Base-by-base conservation (phyloP, 345 rosid species). In the Theobroma cacao region DNA sequence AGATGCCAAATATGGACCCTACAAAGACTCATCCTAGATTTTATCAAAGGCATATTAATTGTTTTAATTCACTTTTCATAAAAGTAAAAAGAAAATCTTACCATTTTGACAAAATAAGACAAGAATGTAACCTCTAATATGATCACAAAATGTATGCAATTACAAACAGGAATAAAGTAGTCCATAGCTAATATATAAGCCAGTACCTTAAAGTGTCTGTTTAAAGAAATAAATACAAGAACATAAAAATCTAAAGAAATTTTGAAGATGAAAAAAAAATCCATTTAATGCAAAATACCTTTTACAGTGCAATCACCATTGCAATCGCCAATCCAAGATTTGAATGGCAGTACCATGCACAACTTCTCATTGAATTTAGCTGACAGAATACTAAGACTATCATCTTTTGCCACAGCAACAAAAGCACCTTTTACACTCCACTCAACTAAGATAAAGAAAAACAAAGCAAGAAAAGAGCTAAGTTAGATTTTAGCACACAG, bases 371-470 rank as follows among this genome's bases (percentile, higher is more conserved):
- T 86, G 65, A 92, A 88, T 77, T 83, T 89, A 69, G 98, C 88
- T 8, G 99, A 92, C 20, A 92, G 60, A 78, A 94, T 88, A 76
- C 78, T 84, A 70, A 96, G 87, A 60, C 4, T 74, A 74, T 82
- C 81, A 77, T 80, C 83, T 80, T 80, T 90, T 26, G 95, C 97
- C 85, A 92, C 89, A 40, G 91, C 95, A 75, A 94, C 79, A 78
- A 76, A 90, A 70, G 85, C 87, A 24, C 97, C 97, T 82, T 88
- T 88, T 62, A 82, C 79, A 85, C 94, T 91, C 93, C 97, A 91
- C 73, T 89, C 97, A 83, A 85, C 98, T 89, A 66, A 36, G 53
- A 76, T 34, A 61, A 75, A 24, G 55, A 55, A 80, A 48, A 77
- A n/a, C 2, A 58, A 34, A 30, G 2, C 30, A 1, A 53, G 5